Percentiles rank a stretch among this genome's conserved stretches.
These are phyloP conservation scores for Leishmania major DNA, from an alignment of 208 protist genomes.

Conservation along the genomic window DNA sequence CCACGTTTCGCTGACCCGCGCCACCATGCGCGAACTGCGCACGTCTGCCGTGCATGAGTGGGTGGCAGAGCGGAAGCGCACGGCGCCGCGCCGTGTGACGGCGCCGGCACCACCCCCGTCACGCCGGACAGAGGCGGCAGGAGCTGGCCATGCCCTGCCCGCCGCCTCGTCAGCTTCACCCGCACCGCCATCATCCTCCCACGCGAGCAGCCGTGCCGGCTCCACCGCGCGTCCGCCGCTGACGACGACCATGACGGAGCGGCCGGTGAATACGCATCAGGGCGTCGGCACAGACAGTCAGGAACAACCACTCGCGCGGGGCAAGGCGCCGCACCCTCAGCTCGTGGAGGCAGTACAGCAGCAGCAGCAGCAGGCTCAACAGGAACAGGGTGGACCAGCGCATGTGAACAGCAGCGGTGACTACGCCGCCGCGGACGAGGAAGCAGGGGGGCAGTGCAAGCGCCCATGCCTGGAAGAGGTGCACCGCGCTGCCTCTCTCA, in stretches of 20 bases:
- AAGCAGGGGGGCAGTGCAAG: constrained; percentile 6
- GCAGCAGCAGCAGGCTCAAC: background rate
- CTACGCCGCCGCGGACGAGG: background rate
- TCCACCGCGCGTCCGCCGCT: constrained; percentile 8
- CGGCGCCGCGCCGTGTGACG: constrained; percentile 36
- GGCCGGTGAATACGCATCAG: constrained; percentile 8
- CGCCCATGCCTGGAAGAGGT: constrained; percentile 30
- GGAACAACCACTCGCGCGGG: background rate
- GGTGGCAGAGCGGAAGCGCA: constrained; percentile 79
- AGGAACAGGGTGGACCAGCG: background rate
- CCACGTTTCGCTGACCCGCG: constrained; percentile 71
- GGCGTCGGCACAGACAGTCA: background rate
- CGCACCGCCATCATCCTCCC: background rate
- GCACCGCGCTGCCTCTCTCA: constrained; percentile 60
- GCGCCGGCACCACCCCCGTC: background rate
- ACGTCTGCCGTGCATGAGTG: constrained; percentile 64
- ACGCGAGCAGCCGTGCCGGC: background rate
- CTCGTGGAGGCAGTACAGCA: background rate
- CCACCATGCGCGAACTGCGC: constrained; percentile 59
- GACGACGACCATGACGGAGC: constrained; percentile 19
- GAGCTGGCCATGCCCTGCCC: background rate
- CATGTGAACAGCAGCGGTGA: background rate
- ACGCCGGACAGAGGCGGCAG: background rate
- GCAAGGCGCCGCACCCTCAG: background rate
- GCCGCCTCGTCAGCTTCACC: background rate